Evolutionary conservation across 768 basidiomycete genomes (phyloP).

Genomic region (Leccinum subgranulosum): DNA sequence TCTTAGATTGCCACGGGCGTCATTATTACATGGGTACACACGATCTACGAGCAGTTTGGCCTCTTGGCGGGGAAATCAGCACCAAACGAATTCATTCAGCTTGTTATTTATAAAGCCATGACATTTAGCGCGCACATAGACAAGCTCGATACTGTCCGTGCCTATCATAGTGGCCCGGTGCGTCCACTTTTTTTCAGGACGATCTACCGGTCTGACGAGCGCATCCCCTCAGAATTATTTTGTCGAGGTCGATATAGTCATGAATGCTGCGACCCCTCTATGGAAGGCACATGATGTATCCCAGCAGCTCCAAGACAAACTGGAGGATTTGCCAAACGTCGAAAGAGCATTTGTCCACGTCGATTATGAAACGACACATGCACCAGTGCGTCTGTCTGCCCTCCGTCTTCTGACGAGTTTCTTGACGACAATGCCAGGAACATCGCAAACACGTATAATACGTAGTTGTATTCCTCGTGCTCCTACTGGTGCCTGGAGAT

Average conservation of each 20-base stretch:
- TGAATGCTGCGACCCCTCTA: constrained; percentile 83
- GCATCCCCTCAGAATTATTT: constrained; percentile 66
- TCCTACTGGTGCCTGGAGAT: neutral
- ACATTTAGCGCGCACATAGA: constrained; percentile 87
- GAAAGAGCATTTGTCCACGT: constrained; percentile 94
- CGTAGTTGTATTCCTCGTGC: neutral
- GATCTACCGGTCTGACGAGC: neutral
- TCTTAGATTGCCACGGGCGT: constrained; percentile 74
- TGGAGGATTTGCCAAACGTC: constrained; percentile 86
- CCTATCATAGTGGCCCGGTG: constrained; percentile 88
- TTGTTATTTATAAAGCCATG: constrained; percentile 85
- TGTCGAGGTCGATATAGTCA: constrained; percentile 94
- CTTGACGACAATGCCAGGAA: constrained; percentile 32
- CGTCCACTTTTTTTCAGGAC: constrained; percentile 11
- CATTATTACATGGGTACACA: constrained; percentile 71
- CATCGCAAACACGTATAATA: constrained; percentile 38
- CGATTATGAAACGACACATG: constrained; percentile 89
- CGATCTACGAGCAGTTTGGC: constrained; percentile 78
- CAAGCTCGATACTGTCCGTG: constrained; percentile 87
- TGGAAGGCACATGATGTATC: constrained; percentile 87
- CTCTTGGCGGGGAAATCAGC: constrained; percentile 91
- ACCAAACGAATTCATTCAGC: constrained; percentile 86
- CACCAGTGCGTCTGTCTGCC: constrained; percentile 41
- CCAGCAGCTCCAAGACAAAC: constrained; percentile 82
- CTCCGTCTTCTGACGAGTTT: neutral